A percentile compares a stretch with the other conserved stretches of the same genome.
Evolutionary conservation across 371 early-diverging fungal genomes (phyloP).

Genomic region (Synchytrium microbalum): DNA sequence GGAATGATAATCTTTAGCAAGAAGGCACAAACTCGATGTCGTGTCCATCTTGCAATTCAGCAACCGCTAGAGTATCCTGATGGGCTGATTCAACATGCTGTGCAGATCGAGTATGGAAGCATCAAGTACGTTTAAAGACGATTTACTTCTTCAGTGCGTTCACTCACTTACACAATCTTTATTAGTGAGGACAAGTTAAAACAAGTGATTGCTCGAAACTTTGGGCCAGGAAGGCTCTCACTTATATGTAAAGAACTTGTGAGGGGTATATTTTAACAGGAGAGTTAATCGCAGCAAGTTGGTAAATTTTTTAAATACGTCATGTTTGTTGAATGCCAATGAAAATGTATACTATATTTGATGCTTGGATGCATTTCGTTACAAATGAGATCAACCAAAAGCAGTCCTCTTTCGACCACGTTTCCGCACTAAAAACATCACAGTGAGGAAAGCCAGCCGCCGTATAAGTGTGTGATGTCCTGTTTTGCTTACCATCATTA

Average conservation of each 20-base stretch:
- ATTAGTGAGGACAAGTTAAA: not conserved
- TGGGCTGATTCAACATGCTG: not conserved
- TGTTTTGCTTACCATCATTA: conserved; percentile 64
- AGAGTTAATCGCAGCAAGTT: conserved; percentile 11
- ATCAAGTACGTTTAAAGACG: not conserved
- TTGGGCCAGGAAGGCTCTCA: not conserved
- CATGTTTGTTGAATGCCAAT: not conserved
- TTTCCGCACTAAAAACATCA: conserved; percentile 55
- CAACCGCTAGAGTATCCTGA: not conserved
- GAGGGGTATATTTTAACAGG: conserved; percentile 5
- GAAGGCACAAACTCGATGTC: not conserved
- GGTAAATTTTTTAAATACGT: conserved; percentile 17
- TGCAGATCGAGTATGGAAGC: not conserved
- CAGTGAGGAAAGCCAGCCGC: not conserved
- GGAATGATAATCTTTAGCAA: not conserved
- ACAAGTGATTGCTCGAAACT: not conserved
- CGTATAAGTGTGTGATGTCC: not conserved
- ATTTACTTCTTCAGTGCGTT: too few relatives aligned
- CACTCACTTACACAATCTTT: not conserved
- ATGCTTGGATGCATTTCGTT: not conserved
- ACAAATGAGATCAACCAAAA: conserved; percentile 50
- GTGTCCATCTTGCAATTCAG: not conserved
- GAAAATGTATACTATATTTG: not conserved
- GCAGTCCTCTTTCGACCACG: conserved; percentile 87
- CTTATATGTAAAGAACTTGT: not conserved